Base-by-base conservation (phyloP, 305 asterid genomes). In the Fraxinus sp. region DNA sequence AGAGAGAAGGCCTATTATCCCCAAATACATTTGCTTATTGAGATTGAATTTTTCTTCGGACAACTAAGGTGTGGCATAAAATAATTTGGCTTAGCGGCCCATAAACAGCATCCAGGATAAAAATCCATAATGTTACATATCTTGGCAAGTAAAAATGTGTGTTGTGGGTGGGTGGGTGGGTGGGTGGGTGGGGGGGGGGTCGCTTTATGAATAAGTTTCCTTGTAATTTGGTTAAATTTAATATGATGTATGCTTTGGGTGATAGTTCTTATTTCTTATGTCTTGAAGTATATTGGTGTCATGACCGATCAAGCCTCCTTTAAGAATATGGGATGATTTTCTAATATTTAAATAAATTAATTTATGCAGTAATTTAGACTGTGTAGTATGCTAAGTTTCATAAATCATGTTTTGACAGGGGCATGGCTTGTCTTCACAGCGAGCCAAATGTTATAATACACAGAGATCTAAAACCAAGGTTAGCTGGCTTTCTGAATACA, bases 361-460 rank as follows among this genome's bases (percentile, higher is more conserved):
- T 7, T 79, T 32, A 72, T 74, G 43, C 84, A 37, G 68, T 78
- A 72, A 70, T 33, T 10, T 49, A 11, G 30, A 32, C 9, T 33
- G 43, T 41, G 77, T 13, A 7, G 2, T 32, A 41, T 36, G 72
- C 75, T 82, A 46, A 71, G 81, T 64, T 66, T 64, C 30, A 35
- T 6, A 59, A 59, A 59, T 59, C 30, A 57, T 87, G 35, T 82
- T 77, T 77, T 83, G 80, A 81, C 95, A 95, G 98, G 85, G 99
- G 99, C 90, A 97, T 97, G 97, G 97, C 98, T 39, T 96, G 95
- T 93, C 97, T 96, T 89, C 99, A 96, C 84, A 92, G 89, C 74
- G 98, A 96, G 88, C 99, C 99, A 82, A 96, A 96, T 88, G 99
- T 93, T 24, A 84, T 96, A 55, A 89, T 96, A 88, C 99, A 96